Conservation (phyloP, 2,329 filamentous ascomycete species). For the Lizonia empirigonia region DNA sequence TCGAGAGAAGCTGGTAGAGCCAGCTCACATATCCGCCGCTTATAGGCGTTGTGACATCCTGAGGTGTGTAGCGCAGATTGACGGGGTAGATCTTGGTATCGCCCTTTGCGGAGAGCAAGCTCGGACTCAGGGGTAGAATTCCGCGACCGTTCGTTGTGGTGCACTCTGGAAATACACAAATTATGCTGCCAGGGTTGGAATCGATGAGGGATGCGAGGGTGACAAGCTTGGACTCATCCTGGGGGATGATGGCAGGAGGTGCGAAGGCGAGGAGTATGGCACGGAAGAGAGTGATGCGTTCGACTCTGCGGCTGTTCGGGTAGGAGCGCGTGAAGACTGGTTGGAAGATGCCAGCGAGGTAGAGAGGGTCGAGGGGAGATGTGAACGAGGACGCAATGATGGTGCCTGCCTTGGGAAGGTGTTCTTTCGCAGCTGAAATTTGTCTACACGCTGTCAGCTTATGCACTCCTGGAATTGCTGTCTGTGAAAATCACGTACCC, state of each 20-base stretch:
- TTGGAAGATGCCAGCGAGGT: slow-evolving; percentile 94
- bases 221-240: slow-evolving; percentile 42
- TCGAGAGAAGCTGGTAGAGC: slow-evolving; percentile 83
- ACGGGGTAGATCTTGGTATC: slow-evolving; percentile 85
- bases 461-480: background rate
- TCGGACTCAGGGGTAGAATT: slow-evolving; percentile 81
- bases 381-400: slow-evolving; percentile 92
- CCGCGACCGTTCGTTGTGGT: slow-evolving; percentile 93
- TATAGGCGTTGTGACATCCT: slow-evolving; percentile 88
- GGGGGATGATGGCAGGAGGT: slow-evolving; percentile 53
- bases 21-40: slow-evolving; percentile 75
- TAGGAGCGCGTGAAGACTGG: slow-evolving; percentile 91
- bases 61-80: slow-evolving; percentile 84
- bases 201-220: slow-evolving; percentile 60
- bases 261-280: slow-evolving; percentile 77
- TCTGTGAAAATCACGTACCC: slow-evolving; percentile 62
- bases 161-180: slow-evolving; percentile 91
- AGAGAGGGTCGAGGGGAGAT: slow-evolving; percentile 89
- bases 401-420: slow-evolving; percentile 77
- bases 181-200: slow-evolving; percentile 72
- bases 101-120: slow-evolving; percentile 69
- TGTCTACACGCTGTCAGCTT: slow-evolving; percentile 20
- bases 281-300: slow-evolving; percentile 74
- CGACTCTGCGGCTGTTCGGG: slow-evolving; percentile 73
- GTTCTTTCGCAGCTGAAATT: slow-evolving; percentile 48